Evolutionary conservation across 2,329 filamentous ascomycete genomes (phyloP), one percentile per base, ranked within the genome.

Genomic region (Stenocarpella maydis): DNA sequence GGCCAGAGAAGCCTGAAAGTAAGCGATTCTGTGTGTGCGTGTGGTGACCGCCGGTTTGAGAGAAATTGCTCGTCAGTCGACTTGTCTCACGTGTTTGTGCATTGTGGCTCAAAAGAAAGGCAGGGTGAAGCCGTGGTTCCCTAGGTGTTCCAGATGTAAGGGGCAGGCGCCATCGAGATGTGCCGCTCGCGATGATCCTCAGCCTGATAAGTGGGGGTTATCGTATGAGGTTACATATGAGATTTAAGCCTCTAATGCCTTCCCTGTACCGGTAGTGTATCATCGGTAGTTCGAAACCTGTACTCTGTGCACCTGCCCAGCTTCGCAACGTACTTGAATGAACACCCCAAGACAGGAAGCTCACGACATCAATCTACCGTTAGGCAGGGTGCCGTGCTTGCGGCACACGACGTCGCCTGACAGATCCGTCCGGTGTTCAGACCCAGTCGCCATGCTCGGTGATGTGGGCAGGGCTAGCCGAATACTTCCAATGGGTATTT

Each of bases 381-480:
- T 37, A 12, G 31, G 31, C 17, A 17, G 28, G 15, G 28, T 12
- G n/a, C 17, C 9, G n/a, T 14, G 53, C 24, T 43, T 24, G 21
- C 17, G n/a, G 15, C 15, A 1, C 28, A 49, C 58, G 43, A 63
- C 58, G 58, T 63, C 58, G 49, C 41, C 43, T 19, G 28, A 47
- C 41, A 49, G 58, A 34, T 17, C 47, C 58, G 26, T 61, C 41
- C 58, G 58, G 58, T 37, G 28, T 37, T 9, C 8, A 26, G 28
- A 7, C 19, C n/a, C 43, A 49, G 8, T 47, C 49, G 58, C 24
- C 54, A 63, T 63, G 58, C 10, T 45, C 28, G 15, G 37, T 65
- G 58, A 58, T 49, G 58, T 61, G 58, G 58, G 43, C 58, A 37
- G 43, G 58, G 58, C 58, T 43, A 49, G 28, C 28, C 58, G 43